phyloP scores from a whole-genome alignment of 495 filamentous ascomycete genomes.

The Trichoderma erinaceum region DNA sequence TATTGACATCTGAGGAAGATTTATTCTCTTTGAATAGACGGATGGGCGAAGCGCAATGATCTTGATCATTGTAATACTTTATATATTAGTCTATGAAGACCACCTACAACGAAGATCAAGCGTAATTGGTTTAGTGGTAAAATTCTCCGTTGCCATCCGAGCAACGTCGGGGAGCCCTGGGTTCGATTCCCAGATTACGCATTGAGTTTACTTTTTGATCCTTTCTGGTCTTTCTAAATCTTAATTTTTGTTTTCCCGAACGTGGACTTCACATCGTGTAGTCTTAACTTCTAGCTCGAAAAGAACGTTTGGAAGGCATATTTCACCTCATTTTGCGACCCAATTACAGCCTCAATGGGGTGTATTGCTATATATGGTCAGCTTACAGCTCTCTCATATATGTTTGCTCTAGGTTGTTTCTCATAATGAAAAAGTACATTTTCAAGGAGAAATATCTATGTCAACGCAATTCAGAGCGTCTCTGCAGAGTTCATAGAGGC shows the following conservation, averaged over 20 bases:
- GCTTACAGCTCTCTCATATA: too few species aligned
- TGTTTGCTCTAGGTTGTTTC: too few species aligned
- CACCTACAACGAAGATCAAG: neutral
- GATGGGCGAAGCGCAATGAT: neutral
- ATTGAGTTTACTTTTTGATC: neutral
- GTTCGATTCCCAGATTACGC: conserved; percentile 14
- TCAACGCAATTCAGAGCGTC: neutral
- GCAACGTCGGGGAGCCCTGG: conserved; percentile 13
- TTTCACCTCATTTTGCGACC: too few species aligned
- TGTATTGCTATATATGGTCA: too few species aligned
- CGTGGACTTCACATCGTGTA: too few species aligned
- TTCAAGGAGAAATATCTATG: neutral
- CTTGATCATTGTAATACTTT: neutral
- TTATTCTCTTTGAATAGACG: neutral
- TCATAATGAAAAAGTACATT: too few species aligned
- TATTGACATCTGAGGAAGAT: neutral
- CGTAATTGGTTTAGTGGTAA: conserved; percentile 14
- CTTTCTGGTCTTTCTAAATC: neutral
- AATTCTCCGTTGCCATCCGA: conserved; percentile 14
- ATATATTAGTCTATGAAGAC: neutral
- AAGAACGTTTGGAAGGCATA: too few species aligned
- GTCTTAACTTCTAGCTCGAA: too few species aligned
- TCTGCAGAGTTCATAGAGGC: neutral
- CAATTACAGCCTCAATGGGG: too few species aligned
- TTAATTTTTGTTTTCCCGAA: neutral